Evolutionary conservation across 306 rosid genomes (phyloP).

Genomic region (Dalbergia oliveri): DNA sequence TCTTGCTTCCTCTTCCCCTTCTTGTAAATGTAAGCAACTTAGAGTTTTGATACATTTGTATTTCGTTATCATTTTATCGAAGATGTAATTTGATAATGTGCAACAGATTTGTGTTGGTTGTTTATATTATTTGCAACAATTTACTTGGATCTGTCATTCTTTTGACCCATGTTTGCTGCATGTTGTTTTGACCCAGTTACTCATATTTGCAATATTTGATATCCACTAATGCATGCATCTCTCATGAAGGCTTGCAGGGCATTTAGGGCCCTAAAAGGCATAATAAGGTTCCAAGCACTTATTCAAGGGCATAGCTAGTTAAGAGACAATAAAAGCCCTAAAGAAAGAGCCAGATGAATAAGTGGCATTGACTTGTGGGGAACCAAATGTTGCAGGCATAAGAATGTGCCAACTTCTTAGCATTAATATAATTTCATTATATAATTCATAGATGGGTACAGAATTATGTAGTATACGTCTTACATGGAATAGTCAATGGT

Average conservation of each 20-base stretch:
- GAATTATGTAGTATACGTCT: too few species aligned
- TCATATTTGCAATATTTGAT: constrained; percentile 35
- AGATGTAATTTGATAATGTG: constrained; percentile 82
- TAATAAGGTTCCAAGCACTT: constrained; percentile 98
- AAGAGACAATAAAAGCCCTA: constrained; percentile 61
- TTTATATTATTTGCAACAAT: constrained; percentile 39
- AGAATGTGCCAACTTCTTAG: too few species aligned
- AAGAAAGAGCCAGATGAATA: too few species aligned
- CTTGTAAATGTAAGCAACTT: constrained; percentile 6
- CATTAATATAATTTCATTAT: too few species aligned
- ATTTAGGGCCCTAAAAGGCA: constrained; percentile 93
- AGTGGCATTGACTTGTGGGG: too few species aligned
- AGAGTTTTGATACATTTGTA: constrained; percentile 37
- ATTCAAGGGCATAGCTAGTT: constrained; percentile 94
- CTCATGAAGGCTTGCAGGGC: constrained; percentile 95
- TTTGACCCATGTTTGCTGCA: constrained; percentile 42
- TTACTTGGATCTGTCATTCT: constrained; percentile 46
- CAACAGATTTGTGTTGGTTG: constrained; percentile 73
- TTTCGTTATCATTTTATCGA: constrained; percentile 14
- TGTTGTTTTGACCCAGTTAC: constrained; percentile 29
- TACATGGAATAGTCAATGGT: too few species aligned
- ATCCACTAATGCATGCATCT: constrained; percentile 49
- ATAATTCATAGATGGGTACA: too few species aligned
- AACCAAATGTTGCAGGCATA: too few species aligned
- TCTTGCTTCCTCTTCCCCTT: constrained; percentile 26